Base-by-base conservation (phyloP, 352 stramenopile genomes). In the Hyaloperonospora arabidopsidis region DNA sequence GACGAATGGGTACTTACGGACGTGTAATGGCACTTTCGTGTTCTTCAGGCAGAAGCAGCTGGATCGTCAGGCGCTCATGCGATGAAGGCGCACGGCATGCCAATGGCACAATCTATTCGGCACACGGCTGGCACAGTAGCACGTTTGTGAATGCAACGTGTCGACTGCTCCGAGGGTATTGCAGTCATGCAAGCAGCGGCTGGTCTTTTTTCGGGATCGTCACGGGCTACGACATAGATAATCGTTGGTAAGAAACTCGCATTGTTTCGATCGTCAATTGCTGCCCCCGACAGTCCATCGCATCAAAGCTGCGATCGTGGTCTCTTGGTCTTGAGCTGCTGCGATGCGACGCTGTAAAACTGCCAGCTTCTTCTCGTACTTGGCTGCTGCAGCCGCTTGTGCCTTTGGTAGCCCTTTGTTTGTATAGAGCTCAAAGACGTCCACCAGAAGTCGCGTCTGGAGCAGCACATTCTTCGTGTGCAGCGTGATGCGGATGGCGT, bases 401-500 rank as follows among this genome's bases (percentile, higher is more conserved):
- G 68, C 63, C 23, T 81, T 39, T 2, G 61, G 23, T 13, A 79
- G 28, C 10, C 69, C 51, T 48, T 79, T 82, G 19, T 41, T 52
- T 7, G 11, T 35, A 46, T 88, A 90, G 13, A 86, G 56, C 17
- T 63, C 57, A 41, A 87, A 79, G 13, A 90, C 59, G 39, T 76
- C 66, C 8, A 71, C 76, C 14, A 90, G 57, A 40, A 90, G 47
- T 12, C 77, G 77, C 17, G 47, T 59, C 54, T 90, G 82, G n/a
- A 93, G 63, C 35, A 89, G 36, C 5, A 87, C 53, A 45, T 89
- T 88, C 61, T 89, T 93, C 19, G 63, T 68, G 49, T 83, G 65
- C 13, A 85, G 45, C 7, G 63, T 69, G 19, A 77, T 65, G n/a
- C 64, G 59, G 23, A 89, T 57, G 13, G 76, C 77, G 25, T 70